A percentile compares a stretch with the other conserved stretches of the same genome.
Evolutionary conservation across 441 rosid species (phyloP).

Genomic region (Populus hybrid): DNA sequence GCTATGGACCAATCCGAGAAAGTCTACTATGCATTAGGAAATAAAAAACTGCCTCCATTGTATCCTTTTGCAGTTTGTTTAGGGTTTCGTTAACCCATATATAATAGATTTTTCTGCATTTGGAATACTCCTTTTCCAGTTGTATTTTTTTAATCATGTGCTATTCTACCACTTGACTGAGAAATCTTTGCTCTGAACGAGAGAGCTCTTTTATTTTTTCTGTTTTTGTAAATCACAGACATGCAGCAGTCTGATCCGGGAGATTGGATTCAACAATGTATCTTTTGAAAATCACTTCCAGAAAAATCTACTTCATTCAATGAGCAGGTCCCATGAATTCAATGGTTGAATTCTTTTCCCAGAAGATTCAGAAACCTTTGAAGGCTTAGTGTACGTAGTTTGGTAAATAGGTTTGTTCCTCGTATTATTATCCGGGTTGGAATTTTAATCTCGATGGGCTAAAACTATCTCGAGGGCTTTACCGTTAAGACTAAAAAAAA

Average conservation of each 20-base stretch:
- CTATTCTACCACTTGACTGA: not conserved
- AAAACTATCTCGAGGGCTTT: not conserved
- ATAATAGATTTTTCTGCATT: slow-evolving; percentile 10
- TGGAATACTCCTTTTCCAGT: slow-evolving; percentile 17
- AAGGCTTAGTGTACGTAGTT: too few relatives aligned
- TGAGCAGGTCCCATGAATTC: too few relatives aligned
- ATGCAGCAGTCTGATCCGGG: too few relatives aligned
- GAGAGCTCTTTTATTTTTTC: not conserved
- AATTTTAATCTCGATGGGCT: too few relatives aligned
- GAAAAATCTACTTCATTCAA: not conserved
- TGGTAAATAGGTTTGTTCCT: too few relatives aligned
- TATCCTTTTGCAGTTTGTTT: not conserved
- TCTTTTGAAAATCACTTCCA: too few relatives aligned
- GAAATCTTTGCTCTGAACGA: not conserved
- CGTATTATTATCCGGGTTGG: too few relatives aligned
- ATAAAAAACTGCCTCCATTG: not conserved
- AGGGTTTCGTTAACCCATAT: not conserved
- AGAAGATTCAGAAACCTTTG: too few relatives aligned
- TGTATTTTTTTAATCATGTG: not conserved
- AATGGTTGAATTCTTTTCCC: too few relatives aligned
- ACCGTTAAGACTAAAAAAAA: too few relatives aligned
- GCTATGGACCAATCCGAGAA: slow-evolving; percentile 7
- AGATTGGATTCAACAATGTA: too few relatives aligned
- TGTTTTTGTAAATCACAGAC: not conserved
- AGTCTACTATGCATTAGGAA: slow-evolving; percentile 7